A percentile compares a stretch with the other conserved stretches of the same genome.
phyloP scores from a whole-genome alignment of 2,329 filamentous ascomycete genomes.

The Metarhizium sp. region DNA sequence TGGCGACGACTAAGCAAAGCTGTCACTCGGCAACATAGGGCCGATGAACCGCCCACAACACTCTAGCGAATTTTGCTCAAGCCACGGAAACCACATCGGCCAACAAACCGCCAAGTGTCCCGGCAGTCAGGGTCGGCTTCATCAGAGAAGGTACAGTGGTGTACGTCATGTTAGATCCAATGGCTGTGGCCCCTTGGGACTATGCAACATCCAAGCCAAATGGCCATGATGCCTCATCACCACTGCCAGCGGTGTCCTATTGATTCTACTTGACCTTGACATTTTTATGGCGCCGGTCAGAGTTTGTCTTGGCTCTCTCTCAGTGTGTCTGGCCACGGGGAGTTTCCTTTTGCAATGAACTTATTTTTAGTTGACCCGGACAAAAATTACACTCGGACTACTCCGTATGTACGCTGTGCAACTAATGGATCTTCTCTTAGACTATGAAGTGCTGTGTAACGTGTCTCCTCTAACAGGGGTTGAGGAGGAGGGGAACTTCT shows the following conservation, averaged over 20 bases:
- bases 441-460: neutral
- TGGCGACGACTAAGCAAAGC: constrained; percentile 1
- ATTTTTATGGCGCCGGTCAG: neutral
- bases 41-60: constrained; percentile 1
- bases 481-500: neutral
- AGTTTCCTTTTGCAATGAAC: neutral
- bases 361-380: neutral
- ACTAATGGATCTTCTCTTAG: neutral
- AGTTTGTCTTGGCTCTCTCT: neutral
- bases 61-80: neutral
- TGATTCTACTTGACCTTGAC: neutral
- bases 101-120: neutral
- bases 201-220: neutral
- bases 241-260: neutral
- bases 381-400: neutral
- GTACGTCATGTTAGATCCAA: neutral
- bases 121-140: neutral
- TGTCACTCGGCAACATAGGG: neutral
- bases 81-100: neutral
- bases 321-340: neutral
- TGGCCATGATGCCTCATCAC: neutral
- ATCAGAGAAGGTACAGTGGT: neutral
- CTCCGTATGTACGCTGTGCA: neutral
- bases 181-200: neutral
- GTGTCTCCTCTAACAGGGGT: neutral